phyloP scores from a whole-genome alignment of 2,329 filamentous ascomycete genomes.

The Fusarium continuum region DNA sequence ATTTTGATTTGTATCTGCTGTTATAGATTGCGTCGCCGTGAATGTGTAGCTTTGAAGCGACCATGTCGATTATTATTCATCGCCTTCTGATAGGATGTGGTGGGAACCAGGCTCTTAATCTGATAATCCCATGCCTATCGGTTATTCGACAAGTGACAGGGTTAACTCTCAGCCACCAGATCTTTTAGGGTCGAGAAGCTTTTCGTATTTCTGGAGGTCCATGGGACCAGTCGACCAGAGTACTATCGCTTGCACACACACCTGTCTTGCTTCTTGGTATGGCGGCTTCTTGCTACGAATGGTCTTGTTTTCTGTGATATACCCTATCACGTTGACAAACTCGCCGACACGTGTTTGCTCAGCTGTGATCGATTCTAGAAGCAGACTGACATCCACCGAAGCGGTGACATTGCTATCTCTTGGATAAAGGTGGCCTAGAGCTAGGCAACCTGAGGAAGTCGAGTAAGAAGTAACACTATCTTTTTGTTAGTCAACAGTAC shows the following conservation, averaged over 20 bases:
- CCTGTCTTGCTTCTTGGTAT: constrained; percentile 31
- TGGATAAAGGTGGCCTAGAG: constrained; percentile 74
- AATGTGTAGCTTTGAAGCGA: constrained; percentile 4
- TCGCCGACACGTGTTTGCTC: constrained; percentile 76
- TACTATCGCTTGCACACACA: constrained; percentile 76
- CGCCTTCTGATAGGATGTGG: background rate
- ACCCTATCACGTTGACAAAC: constrained; percentile 91
- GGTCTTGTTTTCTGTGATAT: constrained; percentile 60
- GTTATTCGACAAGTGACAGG: background rate
- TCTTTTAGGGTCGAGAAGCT: constrained; percentile 52
- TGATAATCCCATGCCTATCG: constrained; percentile 1
- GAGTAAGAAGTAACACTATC: constrained; percentile 62
- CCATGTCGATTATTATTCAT: constrained; percentile 12
- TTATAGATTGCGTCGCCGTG: constrained; percentile 23
- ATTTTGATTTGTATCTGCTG: constrained; percentile 30
- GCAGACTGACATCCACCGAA: constrained; percentile 74
- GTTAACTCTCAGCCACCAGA: background rate
- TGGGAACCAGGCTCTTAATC: constrained; percentile 4
- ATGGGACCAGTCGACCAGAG: constrained; percentile 81
- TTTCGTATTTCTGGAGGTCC: constrained; percentile 76
- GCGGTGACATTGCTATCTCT: constrained; percentile 57
- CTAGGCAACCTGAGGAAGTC: constrained; percentile 66
- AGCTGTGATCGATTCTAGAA: constrained; percentile 71
- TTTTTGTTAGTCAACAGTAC: constrained; percentile 42
- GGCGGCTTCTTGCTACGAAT: constrained; percentile 9